phyloP scores from a whole-genome alignment of 73 alveolate species.

The Paramecium octaurelia region DNA sequence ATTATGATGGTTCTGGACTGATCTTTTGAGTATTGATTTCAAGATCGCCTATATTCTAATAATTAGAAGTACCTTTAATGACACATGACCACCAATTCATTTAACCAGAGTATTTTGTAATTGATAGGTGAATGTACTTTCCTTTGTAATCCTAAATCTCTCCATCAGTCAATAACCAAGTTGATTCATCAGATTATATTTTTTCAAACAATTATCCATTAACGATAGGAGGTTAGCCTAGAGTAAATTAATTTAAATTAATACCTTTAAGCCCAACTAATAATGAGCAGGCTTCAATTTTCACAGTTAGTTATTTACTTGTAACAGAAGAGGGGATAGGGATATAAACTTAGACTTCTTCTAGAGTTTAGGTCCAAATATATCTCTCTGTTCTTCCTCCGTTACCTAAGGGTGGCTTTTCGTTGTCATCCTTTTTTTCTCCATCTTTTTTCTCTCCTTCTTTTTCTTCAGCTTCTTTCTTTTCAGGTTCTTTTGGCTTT shows the following conservation, averaged over 20 bases:
- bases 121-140: constrained; percentile 69
- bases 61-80: constrained; percentile 53
- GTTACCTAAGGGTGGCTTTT: constrained; percentile 80
- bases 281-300: constrained; percentile 64
- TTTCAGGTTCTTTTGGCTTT: constrained; percentile 77
- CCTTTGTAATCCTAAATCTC: constrained; percentile 66
- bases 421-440: constrained; percentile 70
- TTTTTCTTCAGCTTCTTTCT: constrained; percentile 68
- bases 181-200: constrained; percentile 78
- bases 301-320: constrained; percentile 76
- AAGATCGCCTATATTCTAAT: constrained; percentile 64
- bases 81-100: constrained; percentile 96
- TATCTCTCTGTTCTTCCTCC: constrained; percentile 93
- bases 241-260: neutral
- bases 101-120: constrained; percentile 75
- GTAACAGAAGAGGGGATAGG: constrained; percentile 74
- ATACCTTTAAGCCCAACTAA: constrained; percentile 77
- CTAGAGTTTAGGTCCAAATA: constrained; percentile 89
- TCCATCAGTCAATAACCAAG: constrained; percentile 90
- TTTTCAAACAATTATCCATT: constrained; percentile 85
- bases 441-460: constrained; percentile 60
- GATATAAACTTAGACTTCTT: constrained; percentile 87
- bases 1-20: constrained; percentile 94
- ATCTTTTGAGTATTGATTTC: constrained; percentile 92
- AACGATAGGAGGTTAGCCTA: constrained; percentile 65